Conservation (phyloP, 768 basidiomycete genomes). For the Kwoniella dejecticola region DNA sequence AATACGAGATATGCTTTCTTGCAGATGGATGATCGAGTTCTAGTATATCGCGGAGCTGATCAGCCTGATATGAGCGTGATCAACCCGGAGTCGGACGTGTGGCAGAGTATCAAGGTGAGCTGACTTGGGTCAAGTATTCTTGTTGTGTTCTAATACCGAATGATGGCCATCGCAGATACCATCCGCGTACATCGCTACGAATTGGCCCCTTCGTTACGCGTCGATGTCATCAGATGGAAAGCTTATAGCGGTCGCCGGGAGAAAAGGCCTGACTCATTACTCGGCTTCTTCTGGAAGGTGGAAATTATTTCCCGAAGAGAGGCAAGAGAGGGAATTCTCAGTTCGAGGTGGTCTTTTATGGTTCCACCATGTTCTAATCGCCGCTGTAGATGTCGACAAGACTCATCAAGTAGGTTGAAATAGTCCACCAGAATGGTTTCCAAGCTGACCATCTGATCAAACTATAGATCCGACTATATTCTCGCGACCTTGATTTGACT, state of each 20-base stretch:
- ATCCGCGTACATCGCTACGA: conserved; percentile 77
- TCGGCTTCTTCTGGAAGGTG: conserved; percentile 91
- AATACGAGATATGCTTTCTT: conserved; percentile 94
- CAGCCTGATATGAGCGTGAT: conserved; percentile 98
- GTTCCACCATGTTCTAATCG: conserved; percentile 95
- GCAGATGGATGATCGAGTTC: conserved; percentile 89
- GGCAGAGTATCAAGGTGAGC: conserved; percentile 88
- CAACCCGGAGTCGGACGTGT: conserved; percentile 95
- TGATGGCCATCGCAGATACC: no score
- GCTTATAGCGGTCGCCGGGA: conserved; percentile 87
- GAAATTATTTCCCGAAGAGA: conserved; percentile 80
- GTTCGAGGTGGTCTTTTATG: conserved; percentile 91
- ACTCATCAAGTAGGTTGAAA: conserved; percentile 65
- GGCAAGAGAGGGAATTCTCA: conserved; percentile 81
- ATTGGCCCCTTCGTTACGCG: conserved; percentile 94
- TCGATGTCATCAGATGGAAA: conserved; percentile 87
- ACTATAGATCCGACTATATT: conserved; percentile 83
- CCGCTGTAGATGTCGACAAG: conserved; percentile 78
- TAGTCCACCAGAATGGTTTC: neutral
- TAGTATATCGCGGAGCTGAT: conserved; percentile 93
- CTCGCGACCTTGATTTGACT: conserved; percentile 82
- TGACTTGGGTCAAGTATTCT: no score
- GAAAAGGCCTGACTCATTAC: conserved; percentile 87
- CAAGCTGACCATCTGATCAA: conserved; percentile 8
- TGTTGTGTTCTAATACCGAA: no score